Conservation (phyloP, 2,329 filamentous ascomycete species). For the Hirsutella rhossiliensis region DNA sequence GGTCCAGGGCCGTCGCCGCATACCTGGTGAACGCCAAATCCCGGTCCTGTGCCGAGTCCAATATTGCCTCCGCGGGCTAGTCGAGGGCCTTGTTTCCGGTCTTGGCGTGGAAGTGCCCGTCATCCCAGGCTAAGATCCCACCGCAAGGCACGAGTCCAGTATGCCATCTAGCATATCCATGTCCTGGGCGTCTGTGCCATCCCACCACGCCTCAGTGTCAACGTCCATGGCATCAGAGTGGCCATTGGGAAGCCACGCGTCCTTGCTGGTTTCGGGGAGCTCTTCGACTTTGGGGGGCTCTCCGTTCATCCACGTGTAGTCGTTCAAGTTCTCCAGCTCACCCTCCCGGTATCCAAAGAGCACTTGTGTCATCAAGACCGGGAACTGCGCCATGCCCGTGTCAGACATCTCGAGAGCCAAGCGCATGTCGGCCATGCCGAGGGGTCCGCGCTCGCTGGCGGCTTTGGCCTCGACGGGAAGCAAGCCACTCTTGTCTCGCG, state of each 20-base stretch:
- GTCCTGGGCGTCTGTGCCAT: conserved; percentile 42
- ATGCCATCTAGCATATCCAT: conserved; percentile 40
- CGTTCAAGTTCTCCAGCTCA: conserved; percentile 56
- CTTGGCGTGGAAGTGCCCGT: too few species aligned
- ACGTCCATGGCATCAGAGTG: conserved; percentile 46
- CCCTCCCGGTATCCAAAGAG: conserved; percentile 62
- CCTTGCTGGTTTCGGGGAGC: conserved; percentile 10
- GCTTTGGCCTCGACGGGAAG: conserved; percentile 73
- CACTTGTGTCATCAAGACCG: conserved; percentile 59
- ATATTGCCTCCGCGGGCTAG: too few species aligned
- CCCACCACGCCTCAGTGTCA: conserved; percentile 48
- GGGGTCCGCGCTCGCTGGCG: conserved; percentile 55
- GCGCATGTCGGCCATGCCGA: conserved; percentile 69
- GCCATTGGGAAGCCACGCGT: conserved; percentile 32
- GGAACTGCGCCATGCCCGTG: conserved; percentile 64
- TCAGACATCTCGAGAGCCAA: conserved; percentile 67
- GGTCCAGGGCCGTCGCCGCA: too few species aligned
- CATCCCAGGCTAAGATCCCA: conserved; percentile 19
- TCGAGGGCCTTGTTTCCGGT: too few species aligned
- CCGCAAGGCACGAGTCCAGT: conserved; percentile 43
- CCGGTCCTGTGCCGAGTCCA: too few species aligned
- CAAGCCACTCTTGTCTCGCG: conserved; percentile 63
- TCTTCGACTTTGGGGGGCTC: conserved; percentile 16
- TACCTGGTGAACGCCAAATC: too few species aligned
- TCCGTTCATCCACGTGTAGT: conserved; percentile 42